Evolutionary conservation across 768 basidiomycete genomes (phyloP).

Genomic region (Myochromella boudieri): DNA sequence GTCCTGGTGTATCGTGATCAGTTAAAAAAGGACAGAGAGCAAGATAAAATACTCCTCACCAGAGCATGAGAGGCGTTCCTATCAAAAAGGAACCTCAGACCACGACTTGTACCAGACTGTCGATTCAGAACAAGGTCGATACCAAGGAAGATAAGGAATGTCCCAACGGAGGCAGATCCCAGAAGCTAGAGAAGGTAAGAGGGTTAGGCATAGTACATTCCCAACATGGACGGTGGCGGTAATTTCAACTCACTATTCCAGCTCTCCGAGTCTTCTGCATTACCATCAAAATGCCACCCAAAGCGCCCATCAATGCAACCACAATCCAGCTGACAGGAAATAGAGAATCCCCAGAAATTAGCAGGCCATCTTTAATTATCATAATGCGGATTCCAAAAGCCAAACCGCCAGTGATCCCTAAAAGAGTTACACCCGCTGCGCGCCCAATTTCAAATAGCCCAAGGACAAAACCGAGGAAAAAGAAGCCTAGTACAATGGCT

Average conservation of each 20-base stretch:
- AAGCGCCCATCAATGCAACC: constrained; percentile 41
- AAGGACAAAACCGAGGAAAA: constrained; percentile 47
- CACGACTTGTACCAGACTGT: constrained; percentile 63
- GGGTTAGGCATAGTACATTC: too few species aligned
- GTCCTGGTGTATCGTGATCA: constrained; percentile 34
- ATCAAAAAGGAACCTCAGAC: constrained; percentile 64
- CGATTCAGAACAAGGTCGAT: constrained; percentile 55
- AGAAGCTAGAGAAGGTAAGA: constrained; percentile 30
- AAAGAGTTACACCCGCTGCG: constrained; percentile 40
- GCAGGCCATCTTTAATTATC: constrained; percentile 48
- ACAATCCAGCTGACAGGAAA: constrained; percentile 56
- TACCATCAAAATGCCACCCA: constrained; percentile 41
- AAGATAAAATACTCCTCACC: constrained; percentile 26
- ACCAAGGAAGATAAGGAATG: constrained; percentile 57
- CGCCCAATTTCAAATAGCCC: constrained; percentile 56
- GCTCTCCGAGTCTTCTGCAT: constrained; percentile 39
- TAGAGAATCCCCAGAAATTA: constrained; percentile 32
- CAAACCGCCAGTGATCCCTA: constrained; percentile 56
- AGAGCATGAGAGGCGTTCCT: constrained; percentile 55
- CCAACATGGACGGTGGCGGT: too few species aligned
- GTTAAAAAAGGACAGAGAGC: neutral
- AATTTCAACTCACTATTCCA: constrained; percentile 57
- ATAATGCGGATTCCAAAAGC: constrained; percentile 56
- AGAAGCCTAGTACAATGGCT: constrained; percentile 47
- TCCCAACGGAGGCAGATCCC: constrained; percentile 57